Evolutionary conservation across 75 land plant genomes (phyloP).

Genomic region (Sequoia sempervirens): DNA sequence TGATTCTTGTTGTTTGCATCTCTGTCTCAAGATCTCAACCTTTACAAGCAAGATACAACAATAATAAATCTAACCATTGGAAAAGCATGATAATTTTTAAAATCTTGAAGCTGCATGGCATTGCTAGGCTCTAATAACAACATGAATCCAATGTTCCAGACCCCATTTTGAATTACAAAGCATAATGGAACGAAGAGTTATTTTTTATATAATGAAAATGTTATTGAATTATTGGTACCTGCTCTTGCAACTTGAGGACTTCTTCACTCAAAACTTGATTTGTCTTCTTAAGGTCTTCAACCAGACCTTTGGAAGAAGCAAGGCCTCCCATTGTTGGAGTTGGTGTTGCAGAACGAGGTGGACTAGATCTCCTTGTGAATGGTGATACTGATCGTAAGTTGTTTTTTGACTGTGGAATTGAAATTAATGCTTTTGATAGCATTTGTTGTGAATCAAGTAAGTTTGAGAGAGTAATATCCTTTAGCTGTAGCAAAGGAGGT

Average conservation of each 20-base stretch:
- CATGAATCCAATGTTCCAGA: neutral
- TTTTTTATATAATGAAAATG: neutral
- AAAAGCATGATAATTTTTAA: neutral
- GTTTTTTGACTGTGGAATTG: constrained; percentile 24
- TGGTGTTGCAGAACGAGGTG: constrained; percentile 53
- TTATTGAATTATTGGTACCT: constrained; percentile 29
- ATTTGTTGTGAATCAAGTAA: constrained; percentile 37
- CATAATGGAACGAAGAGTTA: neutral
- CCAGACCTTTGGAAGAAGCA: constrained; percentile 44
- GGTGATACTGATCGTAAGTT: constrained; percentile 50
- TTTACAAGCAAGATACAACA: constrained; percentile 14
- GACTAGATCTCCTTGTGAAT: constrained; percentile 64
- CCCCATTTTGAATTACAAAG: neutral
- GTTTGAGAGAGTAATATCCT: constrained; percentile 41
- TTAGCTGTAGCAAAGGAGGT: constrained; percentile 27
- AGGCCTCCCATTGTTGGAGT: constrained; percentile 33
- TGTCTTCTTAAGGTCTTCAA: constrained; percentile 75
- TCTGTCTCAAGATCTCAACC: constrained; percentile 56
- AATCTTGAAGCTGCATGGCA: neutral
- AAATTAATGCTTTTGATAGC: constrained; percentile 30
- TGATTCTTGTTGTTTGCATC: constrained; percentile 56
- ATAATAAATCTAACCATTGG: neutral
- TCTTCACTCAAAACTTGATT: constrained; percentile 65
- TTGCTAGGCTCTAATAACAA: neutral
- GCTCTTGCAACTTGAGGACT: constrained; percentile 42